Evolutionary conservation across 176 grass and related monocot species (phyloP).

Genomic region (Triticum urartu): DNA sequence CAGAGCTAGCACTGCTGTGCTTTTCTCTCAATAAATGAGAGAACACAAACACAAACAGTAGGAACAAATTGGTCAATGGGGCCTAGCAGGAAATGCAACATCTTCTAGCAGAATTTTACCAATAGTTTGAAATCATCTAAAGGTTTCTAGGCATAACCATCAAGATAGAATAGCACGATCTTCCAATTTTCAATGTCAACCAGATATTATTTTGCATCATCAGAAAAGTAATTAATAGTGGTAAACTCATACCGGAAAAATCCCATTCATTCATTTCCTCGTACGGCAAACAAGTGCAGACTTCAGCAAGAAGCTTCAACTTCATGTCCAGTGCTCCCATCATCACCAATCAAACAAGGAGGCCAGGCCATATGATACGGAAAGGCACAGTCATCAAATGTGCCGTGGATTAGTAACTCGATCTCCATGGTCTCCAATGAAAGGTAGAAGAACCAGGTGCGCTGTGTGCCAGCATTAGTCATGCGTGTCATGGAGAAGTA

Average conservation of each 20-base stretch:
- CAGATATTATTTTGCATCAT: not conserved
- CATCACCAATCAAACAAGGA: slow-evolving; percentile 1
- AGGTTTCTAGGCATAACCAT: not conserved
- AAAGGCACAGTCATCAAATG: not conserved
- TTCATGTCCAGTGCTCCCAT: not conserved
- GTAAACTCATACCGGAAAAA: too few species aligned
- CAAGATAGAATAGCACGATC: not conserved
- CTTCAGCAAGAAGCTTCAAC: not conserved
- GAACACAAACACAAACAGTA: not conserved
- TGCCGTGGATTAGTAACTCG: not conserved
- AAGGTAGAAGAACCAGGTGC: not conserved
- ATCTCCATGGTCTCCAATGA: not conserved
- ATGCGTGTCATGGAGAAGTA: not conserved
- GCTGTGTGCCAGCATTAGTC: not conserved
- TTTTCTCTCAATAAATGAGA: not conserved
- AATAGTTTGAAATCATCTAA: not conserved
- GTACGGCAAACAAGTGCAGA: too few species aligned
- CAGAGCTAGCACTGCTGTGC: not conserved
- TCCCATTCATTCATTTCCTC: too few species aligned
- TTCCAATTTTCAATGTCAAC: not conserved
- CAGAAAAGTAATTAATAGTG: not conserved
- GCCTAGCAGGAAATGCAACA: not conserved
- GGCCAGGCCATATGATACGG: not conserved
- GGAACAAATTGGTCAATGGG: not conserved
- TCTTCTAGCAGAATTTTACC: not conserved